Conservation (phyloP, 148 eudicot species). For the Vaccinium darrowii region DNA sequence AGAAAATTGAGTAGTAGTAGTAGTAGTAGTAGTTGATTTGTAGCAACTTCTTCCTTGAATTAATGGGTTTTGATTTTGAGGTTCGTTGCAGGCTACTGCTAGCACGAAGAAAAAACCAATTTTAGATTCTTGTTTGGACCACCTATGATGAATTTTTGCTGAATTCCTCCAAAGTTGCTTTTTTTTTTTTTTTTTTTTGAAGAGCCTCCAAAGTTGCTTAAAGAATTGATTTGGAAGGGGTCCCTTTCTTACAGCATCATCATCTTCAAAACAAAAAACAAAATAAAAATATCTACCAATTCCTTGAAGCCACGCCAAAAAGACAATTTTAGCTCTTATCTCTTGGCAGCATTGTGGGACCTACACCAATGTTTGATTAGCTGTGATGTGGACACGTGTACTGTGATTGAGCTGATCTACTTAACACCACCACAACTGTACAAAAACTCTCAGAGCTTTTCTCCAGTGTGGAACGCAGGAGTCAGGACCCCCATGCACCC, state of each 20-base stretch:
- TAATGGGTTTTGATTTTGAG: neutral
- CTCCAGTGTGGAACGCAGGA: neutral
- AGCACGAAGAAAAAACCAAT: neutral
- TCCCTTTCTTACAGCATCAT: neutral
- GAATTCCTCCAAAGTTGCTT: neutral
- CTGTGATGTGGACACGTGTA: conserved; percentile 1
- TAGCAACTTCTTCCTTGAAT: neutral
- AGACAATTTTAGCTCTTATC: neutral
- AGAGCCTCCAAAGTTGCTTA: neutral
- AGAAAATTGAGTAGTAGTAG: neutral
- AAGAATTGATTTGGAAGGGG: neutral
- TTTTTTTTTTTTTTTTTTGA: too few relatives aligned
- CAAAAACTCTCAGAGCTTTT: neutral
- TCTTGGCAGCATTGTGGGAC: neutral
- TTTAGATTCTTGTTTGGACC: neutral
- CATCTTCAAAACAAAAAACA: neutral
- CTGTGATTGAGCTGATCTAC: neutral
- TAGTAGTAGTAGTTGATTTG: neutral
- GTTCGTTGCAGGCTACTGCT: neutral
- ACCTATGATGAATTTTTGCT: neutral
- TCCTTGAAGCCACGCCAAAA: neutral
- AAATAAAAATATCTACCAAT: neutral
- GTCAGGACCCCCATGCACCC: neutral
- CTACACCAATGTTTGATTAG: neutral
- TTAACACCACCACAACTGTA: neutral